Evolutionary conservation across 495 filamentous ascomycete genomes (phyloP).

Genomic region (Hyaloscypha bicolor): DNA sequence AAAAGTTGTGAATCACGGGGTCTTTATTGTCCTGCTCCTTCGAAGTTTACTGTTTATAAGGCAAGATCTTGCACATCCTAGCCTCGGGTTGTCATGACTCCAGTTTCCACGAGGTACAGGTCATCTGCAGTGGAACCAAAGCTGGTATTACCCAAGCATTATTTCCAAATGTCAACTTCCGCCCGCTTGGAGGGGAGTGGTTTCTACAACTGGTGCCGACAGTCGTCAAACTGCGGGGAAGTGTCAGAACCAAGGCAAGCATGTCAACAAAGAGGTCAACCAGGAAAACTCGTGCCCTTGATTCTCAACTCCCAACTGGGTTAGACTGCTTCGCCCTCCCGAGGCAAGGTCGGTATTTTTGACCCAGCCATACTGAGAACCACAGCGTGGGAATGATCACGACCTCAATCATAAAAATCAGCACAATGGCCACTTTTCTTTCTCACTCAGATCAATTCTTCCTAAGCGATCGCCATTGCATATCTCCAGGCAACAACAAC

Average conservation of each 20-base stretch:
- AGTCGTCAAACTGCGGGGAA: background rate
- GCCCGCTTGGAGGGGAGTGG: background rate
- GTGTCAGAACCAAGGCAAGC: background rate
- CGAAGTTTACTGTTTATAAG: no score
- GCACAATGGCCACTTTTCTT: constrained; percentile 26
- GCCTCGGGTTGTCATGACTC: background rate
- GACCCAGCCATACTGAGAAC: constrained; percentile 24
- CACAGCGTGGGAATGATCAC: constrained; percentile 32
- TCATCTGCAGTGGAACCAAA: background rate
- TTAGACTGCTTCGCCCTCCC: constrained; percentile 2
- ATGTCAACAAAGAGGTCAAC: background rate
- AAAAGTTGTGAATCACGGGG: background rate
- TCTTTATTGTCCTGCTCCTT: background rate
- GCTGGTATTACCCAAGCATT: background rate
- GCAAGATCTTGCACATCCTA: no score
- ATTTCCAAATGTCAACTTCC: background rate
- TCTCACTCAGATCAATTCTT: background rate
- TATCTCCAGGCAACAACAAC: constrained; percentile 11
- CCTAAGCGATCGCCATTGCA: constrained; percentile 8
- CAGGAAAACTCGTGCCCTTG: background rate
- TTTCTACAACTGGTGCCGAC: background rate
- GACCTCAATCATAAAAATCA: constrained; percentile 27
- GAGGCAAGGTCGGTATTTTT: constrained; percentile 13
- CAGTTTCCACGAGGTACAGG: background rate
- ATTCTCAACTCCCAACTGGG: background rate